Evolutionary conservation across 495 filamentous ascomycete species (phyloP).

Genomic region (Aspergillus panamensis): DNA sequence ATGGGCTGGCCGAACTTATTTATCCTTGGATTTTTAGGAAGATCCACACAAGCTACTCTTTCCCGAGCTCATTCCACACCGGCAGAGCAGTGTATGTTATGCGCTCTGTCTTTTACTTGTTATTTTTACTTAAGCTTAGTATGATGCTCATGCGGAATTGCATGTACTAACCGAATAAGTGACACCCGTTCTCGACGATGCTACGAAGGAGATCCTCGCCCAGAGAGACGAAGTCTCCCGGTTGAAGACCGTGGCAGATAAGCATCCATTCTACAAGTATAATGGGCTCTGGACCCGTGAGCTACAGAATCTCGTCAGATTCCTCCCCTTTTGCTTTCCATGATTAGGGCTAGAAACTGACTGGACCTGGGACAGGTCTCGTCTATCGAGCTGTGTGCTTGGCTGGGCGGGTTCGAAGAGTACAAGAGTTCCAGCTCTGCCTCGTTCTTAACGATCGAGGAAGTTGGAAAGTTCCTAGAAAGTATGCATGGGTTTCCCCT

Average conservation of each 20-base stretch:
- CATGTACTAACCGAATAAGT: slow-evolving; percentile 22
- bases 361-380: slow-evolving; percentile 45
- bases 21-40: slow-evolving; percentile 31
- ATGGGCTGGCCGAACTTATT: neutral
- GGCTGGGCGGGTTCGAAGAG: slow-evolving; percentile 63
- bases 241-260: slow-evolving; percentile 67
- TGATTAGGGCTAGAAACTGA: neutral
- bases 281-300: slow-evolving; percentile 81
- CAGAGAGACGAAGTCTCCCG: slow-evolving; percentile 44
- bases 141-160: neutral
- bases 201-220: slow-evolving; percentile 38
- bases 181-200: slow-evolving; percentile 44
- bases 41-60: slow-evolving; percentile 72
- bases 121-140: neutral
- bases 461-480: slow-evolving; percentile 71
- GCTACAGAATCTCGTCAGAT: slow-evolving; percentile 71
- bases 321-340: neutral
- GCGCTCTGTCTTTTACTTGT: neutral
- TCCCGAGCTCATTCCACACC: slow-evolving; percentile 89
- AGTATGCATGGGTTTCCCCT: slow-evolving; percentile 45
- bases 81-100: slow-evolving; percentile 63
- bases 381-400: slow-evolving; percentile 69
- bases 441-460: slow-evolving; percentile 77
- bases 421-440: slow-evolving; percentile 37
- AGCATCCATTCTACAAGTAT: slow-evolving; percentile 94